Conservation (phyloP, 2,329 filamentous ascomycete species). For the Colletotrichum phormii region DNA sequence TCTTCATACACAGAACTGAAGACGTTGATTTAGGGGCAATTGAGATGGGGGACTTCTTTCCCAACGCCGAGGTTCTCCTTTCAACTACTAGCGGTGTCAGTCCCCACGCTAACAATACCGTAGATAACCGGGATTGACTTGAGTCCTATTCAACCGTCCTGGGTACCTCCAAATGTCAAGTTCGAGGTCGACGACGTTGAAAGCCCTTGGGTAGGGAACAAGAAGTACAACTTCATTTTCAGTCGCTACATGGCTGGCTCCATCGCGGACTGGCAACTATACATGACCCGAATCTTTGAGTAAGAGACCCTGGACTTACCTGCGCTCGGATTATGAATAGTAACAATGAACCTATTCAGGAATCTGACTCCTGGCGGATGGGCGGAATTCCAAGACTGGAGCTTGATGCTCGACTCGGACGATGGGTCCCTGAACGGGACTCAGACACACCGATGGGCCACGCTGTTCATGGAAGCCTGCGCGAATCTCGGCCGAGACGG, state of each 20-base stretch:
- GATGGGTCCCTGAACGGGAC: conserved; percentile 38
- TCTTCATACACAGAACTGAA: neutral
- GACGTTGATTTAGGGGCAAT: conserved; percentile 6
- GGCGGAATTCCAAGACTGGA: conserved; percentile 42
- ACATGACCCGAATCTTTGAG: neutral
- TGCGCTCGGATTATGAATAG: neutral
- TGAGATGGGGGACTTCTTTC: neutral
- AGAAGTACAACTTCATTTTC: conserved; percentile 48
- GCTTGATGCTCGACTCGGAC: conserved; percentile 37
- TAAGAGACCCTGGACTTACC: neutral
- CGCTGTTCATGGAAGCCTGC: conserved; percentile 39
- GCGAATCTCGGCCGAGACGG: conserved; percentile 41
- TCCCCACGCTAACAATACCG: too few relatives aligned
- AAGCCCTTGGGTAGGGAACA: conserved; percentile 54
- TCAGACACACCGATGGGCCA: conserved; percentile 33
- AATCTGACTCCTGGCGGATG: conserved; percentile 49
- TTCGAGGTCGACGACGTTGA: conserved; percentile 76
- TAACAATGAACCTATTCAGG: conserved; percentile 29
- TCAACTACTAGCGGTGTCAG: too few relatives aligned
- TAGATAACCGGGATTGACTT: conserved; percentile 23
- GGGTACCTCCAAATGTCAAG: conserved; percentile 71
- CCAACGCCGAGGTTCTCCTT: neutral
- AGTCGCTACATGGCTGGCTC: conserved; percentile 7
- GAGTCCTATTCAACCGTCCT: conserved; percentile 13
- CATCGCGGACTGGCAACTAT: conserved; percentile 22